Conservation (phyloP, 2,329 filamentous ascomycete genomes). For the Aspergillus japonicus region DNA sequence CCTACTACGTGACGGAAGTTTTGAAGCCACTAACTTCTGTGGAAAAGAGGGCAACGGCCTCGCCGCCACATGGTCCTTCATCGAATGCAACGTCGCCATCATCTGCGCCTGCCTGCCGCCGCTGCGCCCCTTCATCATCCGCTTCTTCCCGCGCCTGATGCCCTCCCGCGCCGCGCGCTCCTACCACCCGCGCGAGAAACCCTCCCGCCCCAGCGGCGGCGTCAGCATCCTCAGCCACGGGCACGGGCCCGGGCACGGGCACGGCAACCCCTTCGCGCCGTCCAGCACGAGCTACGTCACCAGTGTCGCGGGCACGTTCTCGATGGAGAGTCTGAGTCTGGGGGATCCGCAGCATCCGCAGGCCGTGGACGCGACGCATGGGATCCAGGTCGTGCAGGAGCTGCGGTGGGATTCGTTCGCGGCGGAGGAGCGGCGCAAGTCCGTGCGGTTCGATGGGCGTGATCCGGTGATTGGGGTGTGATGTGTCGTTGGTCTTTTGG, state of each 20-base stretch:
- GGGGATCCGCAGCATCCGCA: constrained; percentile 10
- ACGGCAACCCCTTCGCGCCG: constrained; percentile 11
- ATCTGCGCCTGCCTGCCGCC: constrained; percentile 33
- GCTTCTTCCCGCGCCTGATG: constrained; percentile 26
- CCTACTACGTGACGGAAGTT: too few relatives aligned
- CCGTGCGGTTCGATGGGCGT: not conserved
- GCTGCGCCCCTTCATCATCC: constrained; percentile 27
- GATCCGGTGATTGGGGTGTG: not conserved
- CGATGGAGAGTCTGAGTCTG: constrained; percentile 13
- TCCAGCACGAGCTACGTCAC: constrained; percentile 22
- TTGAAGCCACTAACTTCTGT: not conserved
- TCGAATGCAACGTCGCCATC: constrained; percentile 33
- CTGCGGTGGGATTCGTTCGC: constrained; percentile 26
- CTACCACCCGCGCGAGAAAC: constrained; percentile 17
- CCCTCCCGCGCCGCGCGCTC: constrained; percentile 14
- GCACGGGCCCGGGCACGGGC: not conserved
- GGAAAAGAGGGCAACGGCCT: constrained; percentile 22
- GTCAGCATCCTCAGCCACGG: constrained; percentile 3
- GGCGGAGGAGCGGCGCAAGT: not conserved
- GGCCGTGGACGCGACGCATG: constrained; percentile 17
- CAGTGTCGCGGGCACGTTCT: constrained; percentile 25
- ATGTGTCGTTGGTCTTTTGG: not conserved
- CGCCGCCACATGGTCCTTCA: constrained; percentile 31
- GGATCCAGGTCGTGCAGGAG: constrained; percentile 32
- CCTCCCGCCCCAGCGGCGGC: not conserved